A percentile compares a stretch with the other conserved stretches of the same genome.
Conservation (phyloP, 352 stramenopile genomes). For the Globisporangium irregulare region DNA sequence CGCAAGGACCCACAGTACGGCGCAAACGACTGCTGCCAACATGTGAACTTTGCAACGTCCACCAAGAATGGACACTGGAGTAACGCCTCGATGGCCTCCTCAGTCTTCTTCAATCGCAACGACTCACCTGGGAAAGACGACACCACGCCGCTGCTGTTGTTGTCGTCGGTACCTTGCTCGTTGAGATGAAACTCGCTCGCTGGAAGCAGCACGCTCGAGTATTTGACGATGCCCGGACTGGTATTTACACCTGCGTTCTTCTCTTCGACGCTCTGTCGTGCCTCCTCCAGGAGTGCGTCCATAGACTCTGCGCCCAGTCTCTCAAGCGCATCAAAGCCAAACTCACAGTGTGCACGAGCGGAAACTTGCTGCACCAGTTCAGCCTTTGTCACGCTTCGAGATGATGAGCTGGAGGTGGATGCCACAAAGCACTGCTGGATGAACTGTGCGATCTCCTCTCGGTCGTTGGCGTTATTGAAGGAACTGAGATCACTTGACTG, state of each 20-base stretch:
- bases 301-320: slow-evolving; percentile 5
- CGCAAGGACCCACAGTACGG: slow-evolving; percentile 56
- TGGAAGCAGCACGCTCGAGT: slow-evolving; percentile 28
- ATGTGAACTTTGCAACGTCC: slow-evolving; percentile 51
- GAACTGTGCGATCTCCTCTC: slow-evolving; percentile 9
- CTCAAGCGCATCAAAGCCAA: slow-evolving; percentile 13
- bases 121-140: slow-evolving; percentile 46
- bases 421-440: slow-evolving; percentile 16
- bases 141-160: not conserved
- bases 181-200: not conserved
- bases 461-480: not conserved
- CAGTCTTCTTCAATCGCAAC: slow-evolving; percentile 31
- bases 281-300: slow-evolving; percentile 15
- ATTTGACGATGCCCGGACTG: slow-evolving; percentile 31
- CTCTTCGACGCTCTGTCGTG: slow-evolving; percentile 8
- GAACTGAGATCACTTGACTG: not conserved
- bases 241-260: not conserved
- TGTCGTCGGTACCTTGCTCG: slow-evolving; percentile 1
- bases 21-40: slow-evolving; percentile 59
- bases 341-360: slow-evolving; percentile 9
- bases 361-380: slow-evolving; percentile 12
- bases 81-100: slow-evolving; percentile 46
- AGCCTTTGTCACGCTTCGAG: not conserved
- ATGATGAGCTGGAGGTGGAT: not conserved
- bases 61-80: slow-evolving; percentile 58